Percentiles rank a stretch among this genome's conserved stretches.
phyloP scores from a whole-genome alignment of 306 rosid species.

The Cajanus cajan region DNA sequence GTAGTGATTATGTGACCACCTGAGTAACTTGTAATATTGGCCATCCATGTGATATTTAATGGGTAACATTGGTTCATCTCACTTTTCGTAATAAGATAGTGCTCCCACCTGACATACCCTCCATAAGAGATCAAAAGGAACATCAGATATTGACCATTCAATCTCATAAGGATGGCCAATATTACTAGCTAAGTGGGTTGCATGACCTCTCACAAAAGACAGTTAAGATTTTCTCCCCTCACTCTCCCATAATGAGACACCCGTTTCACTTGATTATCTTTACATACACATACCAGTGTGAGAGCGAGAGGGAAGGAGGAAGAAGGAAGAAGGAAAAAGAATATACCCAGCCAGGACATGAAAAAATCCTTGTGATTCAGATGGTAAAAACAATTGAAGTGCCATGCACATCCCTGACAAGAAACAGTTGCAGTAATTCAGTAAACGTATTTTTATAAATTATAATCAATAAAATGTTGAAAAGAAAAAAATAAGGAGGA shows the following conservation, averaged over 20 bases:
- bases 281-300: not conserved
- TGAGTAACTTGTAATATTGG: not conserved
- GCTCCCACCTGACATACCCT: not conserved
- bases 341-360: constrained; percentile 79
- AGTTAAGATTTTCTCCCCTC: not conserved
- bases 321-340: constrained; percentile 13
- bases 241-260: not conserved
- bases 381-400: constrained; percentile 74
- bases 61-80: not conserved
- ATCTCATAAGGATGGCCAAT: not conserved
- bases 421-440: constrained; percentile 26
- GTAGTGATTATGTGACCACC: not conserved
- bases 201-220: not conserved
- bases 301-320: not conserved
- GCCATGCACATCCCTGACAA: constrained; percentile 95
- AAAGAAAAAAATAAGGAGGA: not conserved
- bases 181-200: not conserved
- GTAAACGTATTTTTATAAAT: not conserved
- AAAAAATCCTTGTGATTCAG: constrained; percentile 71
- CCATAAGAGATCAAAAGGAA: not conserved
- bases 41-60: not conserved
- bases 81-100: not conserved
- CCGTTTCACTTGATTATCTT: not conserved
- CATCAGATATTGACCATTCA: not conserved
- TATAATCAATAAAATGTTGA: not conserved